A percentile compares a stretch with the other conserved stretches of the same genome.
Evolutionary conservation across 495 filamentous ascomycete genomes (phyloP).

Genomic region (Penicillium lividum): DNA sequence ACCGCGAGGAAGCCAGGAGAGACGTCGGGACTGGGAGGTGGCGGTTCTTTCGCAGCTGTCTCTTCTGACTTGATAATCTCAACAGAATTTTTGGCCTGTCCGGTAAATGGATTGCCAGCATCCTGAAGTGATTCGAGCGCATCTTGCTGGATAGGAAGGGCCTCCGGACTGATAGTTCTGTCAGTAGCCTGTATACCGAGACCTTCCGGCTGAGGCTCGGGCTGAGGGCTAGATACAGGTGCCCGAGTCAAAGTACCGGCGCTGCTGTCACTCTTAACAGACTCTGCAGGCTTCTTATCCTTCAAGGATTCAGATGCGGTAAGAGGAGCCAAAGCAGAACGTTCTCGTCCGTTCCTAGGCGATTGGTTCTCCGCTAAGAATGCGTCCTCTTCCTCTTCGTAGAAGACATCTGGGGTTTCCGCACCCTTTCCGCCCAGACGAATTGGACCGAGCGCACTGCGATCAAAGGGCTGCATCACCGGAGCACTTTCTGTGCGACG

Average conservation of each 20-base stretch:
- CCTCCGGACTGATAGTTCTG: background rate
- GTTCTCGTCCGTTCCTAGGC: slow-evolving; percentile 21
- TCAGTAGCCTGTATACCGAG: slow-evolving; percentile 51
- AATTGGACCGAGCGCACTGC: slow-evolving; percentile 61
- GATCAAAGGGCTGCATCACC: slow-evolving; percentile 80
- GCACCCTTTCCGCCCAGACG: slow-evolving; percentile 65
- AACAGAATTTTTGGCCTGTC: slow-evolving; percentile 4
- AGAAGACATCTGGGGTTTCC: slow-evolving; percentile 80
- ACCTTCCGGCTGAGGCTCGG: slow-evolving; percentile 21
- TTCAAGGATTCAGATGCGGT: slow-evolving; percentile 7
- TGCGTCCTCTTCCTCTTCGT: slow-evolving; percentile 91
- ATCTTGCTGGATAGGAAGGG: background rate
- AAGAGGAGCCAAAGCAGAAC: background rate
- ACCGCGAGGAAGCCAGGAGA: slow-evolving; percentile 46
- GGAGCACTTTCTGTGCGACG: slow-evolving; percentile 91
- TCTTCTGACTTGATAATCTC: slow-evolving; percentile 38
- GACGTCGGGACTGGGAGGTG: slow-evolving; percentile 42
- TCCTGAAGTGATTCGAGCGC: slow-evolving; percentile 19
- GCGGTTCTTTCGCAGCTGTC: slow-evolving; percentile 22
- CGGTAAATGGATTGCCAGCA: slow-evolving; percentile 25
- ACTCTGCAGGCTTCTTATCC: slow-evolving; percentile 43
- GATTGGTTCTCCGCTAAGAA: slow-evolving; percentile 45
- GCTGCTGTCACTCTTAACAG: slow-evolving; percentile 37
- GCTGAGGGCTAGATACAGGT: slow-evolving; percentile 32
- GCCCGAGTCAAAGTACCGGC: slow-evolving; percentile 42